Conservation (phyloP, 345 rosid genomes). For the Kandelia obovata region DNA sequence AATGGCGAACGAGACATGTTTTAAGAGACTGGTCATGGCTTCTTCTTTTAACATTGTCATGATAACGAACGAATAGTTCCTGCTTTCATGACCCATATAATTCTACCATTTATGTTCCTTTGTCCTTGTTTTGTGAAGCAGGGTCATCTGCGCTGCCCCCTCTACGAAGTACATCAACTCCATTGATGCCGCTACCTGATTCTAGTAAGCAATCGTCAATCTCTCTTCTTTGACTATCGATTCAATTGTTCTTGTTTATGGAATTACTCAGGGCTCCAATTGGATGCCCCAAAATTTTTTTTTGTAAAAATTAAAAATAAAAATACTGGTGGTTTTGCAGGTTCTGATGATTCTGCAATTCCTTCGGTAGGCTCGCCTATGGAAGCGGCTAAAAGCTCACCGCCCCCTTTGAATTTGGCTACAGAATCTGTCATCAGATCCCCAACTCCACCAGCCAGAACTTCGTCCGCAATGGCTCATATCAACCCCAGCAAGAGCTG, state of each 20-base stretch:
- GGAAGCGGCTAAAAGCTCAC: slow-evolving; percentile 14
- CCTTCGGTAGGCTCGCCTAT: slow-evolving; percentile 21
- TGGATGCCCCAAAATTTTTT: no score
- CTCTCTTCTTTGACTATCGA: not conserved
- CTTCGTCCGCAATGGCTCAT: slow-evolving; percentile 16
- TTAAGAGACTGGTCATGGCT: no score
- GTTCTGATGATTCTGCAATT: slow-evolving; percentile 15
- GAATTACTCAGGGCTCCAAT: no score
- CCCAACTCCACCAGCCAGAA: slow-evolving; percentile 17
- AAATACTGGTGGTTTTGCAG: slow-evolving; percentile 21
- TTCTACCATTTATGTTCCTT: not conserved
- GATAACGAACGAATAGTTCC: not conserved
- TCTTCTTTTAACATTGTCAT: not conserved
- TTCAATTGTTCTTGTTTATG: no score
- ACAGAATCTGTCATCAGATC: slow-evolving; percentile 22
- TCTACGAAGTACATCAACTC: slow-evolving; percentile 25
- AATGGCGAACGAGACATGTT: no score
- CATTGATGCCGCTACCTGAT: slow-evolving; percentile 30
- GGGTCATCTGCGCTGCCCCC: slow-evolving; percentile 47
- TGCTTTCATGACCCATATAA: not conserved
- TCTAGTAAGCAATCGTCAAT: slow-evolving; percentile 26
- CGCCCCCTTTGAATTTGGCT: slow-evolving; percentile 18
- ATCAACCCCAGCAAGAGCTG: slow-evolving; percentile 16
- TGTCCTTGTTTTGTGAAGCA: slow-evolving; percentile 14
- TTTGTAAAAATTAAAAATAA: no score